A percentile compares a stretch with the other conserved stretches of the same genome.
Conservation (phyloP, 2,329 filamentous ascomycete genomes). For the Ophiostoma sp. region DNA sequence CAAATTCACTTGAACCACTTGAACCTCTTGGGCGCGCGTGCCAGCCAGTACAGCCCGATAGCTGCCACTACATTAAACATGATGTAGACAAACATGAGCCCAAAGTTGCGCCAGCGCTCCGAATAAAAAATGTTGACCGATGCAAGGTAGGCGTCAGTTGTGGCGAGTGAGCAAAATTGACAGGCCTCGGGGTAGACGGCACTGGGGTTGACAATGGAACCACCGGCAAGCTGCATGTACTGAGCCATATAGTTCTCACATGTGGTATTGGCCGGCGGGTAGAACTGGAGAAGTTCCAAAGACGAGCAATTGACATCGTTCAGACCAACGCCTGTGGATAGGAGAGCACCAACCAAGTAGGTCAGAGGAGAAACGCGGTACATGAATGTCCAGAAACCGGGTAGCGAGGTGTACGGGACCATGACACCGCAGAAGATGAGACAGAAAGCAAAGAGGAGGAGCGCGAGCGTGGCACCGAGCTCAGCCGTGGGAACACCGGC, state of each 20-base stretch:
- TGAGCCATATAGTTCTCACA: constrained; percentile 60
- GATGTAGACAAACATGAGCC: constrained; percentile 63
- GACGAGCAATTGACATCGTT: constrained; percentile 48
- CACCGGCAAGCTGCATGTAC: constrained; percentile 47
- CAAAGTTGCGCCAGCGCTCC: constrained; percentile 64
- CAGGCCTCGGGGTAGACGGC: constrained; percentile 40
- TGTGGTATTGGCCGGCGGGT: constrained; percentile 56
- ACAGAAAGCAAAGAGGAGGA: constrained; percentile 52
- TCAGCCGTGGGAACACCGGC: constrained; percentile 60
- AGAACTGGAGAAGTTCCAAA: constrained; percentile 58
- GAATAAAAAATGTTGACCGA: constrained; percentile 46
- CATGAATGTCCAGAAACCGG: constrained; percentile 75
- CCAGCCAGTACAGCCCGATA: constrained; percentile 24
- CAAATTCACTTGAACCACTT: not conserved
- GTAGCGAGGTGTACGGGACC: constrained; percentile 52
- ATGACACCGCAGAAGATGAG: constrained; percentile 59
- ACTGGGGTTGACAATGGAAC: constrained; percentile 55
- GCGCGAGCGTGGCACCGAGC: constrained; percentile 60
- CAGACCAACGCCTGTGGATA: constrained; percentile 58
- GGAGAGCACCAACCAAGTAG: constrained; percentile 63
- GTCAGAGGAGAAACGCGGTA: constrained; percentile 55
- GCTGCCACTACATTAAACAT: constrained; percentile 51
- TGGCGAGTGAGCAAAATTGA: constrained; percentile 59
- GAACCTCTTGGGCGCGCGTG: constrained; percentile 21
- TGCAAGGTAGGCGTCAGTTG: constrained; percentile 57